phyloP scores from a whole-genome alignment of 1,284 basidiomycete genomes.

The Ganoderma leucocontextum region DNA sequence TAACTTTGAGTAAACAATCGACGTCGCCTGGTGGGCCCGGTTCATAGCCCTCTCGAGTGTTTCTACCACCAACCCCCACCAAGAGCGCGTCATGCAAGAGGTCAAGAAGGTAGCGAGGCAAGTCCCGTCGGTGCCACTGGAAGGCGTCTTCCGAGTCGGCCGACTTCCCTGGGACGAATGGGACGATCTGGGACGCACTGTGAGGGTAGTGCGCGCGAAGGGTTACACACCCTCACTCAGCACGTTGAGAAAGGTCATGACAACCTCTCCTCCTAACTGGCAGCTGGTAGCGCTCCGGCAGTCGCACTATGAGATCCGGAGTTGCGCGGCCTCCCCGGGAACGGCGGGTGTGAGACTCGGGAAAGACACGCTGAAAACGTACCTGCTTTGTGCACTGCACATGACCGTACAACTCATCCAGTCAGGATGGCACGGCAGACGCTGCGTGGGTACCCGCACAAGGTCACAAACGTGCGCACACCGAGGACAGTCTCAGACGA shows the following conservation, averaged over 20 bases:
- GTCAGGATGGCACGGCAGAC: background rate
- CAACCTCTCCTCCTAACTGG: background rate
- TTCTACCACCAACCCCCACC: too few species aligned
- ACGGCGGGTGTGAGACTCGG: conserved; percentile 16
- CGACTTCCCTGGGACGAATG: background rate
- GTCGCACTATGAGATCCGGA: conserved; percentile 6
- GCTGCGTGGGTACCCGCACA: background rate
- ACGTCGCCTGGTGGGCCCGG: background rate
- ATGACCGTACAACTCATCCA: background rate
- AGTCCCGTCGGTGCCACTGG: too few species aligned
- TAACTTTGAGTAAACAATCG: background rate
- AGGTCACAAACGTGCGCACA: conserved; percentile 4
- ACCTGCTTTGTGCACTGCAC: background rate
- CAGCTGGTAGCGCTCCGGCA: background rate
- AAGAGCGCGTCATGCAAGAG: background rate
- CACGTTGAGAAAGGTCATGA: conserved; percentile 10
- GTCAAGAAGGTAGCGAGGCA: background rate
- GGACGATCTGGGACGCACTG: background rate
- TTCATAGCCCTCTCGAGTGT: too few species aligned
- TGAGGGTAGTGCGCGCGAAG: background rate
- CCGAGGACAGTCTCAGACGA: background rate
- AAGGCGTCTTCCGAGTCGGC: background rate
- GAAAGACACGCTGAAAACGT: conserved; percentile 6
- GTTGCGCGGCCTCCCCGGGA: conserved; percentile 4
- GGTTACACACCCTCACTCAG: background rate